Evolutionary conservation across 148 eudicot species (phyloP).

Genomic region (Rhododendron mucronatum): DNA sequence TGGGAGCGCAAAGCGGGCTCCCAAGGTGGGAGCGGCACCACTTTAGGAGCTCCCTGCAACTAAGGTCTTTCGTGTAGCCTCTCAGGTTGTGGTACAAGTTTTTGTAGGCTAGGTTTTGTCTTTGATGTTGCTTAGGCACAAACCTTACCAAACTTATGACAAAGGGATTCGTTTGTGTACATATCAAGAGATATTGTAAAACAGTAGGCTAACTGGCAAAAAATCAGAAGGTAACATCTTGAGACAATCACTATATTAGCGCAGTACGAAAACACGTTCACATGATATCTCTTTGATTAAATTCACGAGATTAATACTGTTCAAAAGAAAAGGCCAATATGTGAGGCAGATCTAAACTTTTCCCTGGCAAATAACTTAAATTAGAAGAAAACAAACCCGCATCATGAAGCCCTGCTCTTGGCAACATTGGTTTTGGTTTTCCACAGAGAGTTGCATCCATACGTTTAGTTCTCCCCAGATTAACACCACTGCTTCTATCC

Average conservation of each 20-base stretch:
- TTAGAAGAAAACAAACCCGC: conserved; percentile 7
- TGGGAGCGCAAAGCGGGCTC: too few species aligned
- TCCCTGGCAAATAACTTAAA: neutral
- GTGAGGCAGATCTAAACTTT: neutral
- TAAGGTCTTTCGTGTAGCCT: neutral
- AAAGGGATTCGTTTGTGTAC: neutral
- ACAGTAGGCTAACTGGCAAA: neutral
- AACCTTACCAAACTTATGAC: neutral
- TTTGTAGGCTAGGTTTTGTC: neutral
- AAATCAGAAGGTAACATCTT: neutral
- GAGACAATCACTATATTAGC: neutral
- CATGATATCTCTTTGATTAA: neutral
- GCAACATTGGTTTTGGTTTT: neutral
- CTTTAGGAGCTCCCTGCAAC: too few species aligned
- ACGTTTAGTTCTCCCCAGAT: neutral
- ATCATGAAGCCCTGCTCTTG: conserved; percentile 3
- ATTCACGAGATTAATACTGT: neutral
- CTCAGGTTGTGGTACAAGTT: neutral
- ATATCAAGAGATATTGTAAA: neutral
- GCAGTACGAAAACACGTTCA: neutral
- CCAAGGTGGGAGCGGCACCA: too few species aligned
- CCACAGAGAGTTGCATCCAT: neutral
- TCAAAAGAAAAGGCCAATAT: neutral
- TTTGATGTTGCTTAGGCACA: neutral
- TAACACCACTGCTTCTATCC: neutral